phyloP scores from a whole-genome alignment of 2,329 filamentous ascomycete species.

The Neophaeococcomyces aloes region DNA sequence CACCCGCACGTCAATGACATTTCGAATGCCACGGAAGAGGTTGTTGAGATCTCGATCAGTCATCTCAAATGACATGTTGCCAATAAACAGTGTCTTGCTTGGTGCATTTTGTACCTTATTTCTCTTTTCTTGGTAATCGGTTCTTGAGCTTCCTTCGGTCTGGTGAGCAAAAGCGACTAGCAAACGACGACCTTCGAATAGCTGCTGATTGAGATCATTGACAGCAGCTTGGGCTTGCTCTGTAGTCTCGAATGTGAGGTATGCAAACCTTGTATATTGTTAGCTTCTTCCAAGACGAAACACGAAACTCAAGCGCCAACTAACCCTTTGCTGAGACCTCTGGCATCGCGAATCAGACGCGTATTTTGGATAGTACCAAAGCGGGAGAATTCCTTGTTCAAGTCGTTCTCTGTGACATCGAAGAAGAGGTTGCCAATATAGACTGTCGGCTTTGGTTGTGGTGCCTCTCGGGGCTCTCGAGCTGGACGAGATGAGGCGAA shows the following conservation, averaged over 20 bases:
- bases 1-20: constrained; percentile 66
- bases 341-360: constrained; percentile 49
- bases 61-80: constrained; percentile 79
- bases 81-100: constrained; percentile 63
- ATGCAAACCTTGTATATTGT: constrained; percentile 48
- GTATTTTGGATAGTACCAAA: constrained; percentile 46
- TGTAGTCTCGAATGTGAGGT: constrained; percentile 48
- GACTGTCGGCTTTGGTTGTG: constrained; percentile 38
- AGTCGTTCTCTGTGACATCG: constrained; percentile 52
- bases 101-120: constrained; percentile 33
- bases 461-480: constrained; percentile 7
- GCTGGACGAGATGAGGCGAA: neutral
- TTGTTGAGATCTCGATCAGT: constrained; percentile 72
- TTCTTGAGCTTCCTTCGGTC: constrained; percentile 3
- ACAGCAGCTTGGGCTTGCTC: constrained; percentile 48
- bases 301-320: too few species aligned
- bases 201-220: constrained; percentile 46
- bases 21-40: constrained; percentile 59
- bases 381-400: constrained; percentile 49
- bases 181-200: constrained; percentile 55
- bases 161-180: constrained; percentile 48
- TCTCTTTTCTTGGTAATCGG: neutral
- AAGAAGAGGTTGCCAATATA: constrained; percentile 63
- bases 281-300: constrained; percentile 3
- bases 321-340: constrained; percentile 61